Base-by-base conservation (phyloP, 495 filamentous ascomycete genomes). In the Lindgomyces ingoldianus region DNA sequence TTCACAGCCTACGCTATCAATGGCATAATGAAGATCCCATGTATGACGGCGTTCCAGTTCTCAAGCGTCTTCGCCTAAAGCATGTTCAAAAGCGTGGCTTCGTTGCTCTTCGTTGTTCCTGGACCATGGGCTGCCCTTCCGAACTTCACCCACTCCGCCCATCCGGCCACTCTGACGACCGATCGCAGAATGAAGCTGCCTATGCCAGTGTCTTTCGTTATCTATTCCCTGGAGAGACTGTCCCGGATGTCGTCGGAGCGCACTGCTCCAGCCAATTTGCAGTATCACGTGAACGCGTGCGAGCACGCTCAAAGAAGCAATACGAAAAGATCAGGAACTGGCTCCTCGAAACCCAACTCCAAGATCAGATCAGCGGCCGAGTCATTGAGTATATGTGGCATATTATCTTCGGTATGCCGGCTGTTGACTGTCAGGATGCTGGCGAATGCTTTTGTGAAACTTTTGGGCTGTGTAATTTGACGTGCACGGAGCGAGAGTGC, bases 1-100 rank as follows among this genome's bases (percentile, higher is more conserved):
- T 85, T 49, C 87, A 89, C 70, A 79, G 82, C 26, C 72, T 80
- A 48, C 83, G 83, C 53, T 86, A 81, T 69, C 80, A 85, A 72
- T 89, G 86, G 86, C 87, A 89, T 70, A 83, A 84, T 64, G 68
- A 71, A 58, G 68, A 71, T 41, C 68, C 68, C n/a, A 64, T 71
- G 64, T 71, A 71, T 45, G 69, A 72, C 30, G 69, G 69, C 26
- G 57, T 69, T 25, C 69, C 69, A 1, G 61, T 66, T 10, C 65
- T 72, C 18, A 54, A 53, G 41, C 25, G 45, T 6, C 66, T 72
- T 19, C 60, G 53, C 26, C 49, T 69, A 3, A 10, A 30, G 9
- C 61, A 66, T 21, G 66, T 72, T 14, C 21, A 49, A 41, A 59
- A 56, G 21, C 57, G 62, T 26, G 69, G 69, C 21, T 72, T 58